Base-by-base conservation (phyloP, 2,329 filamentous ascomycete genomes). In the Cercospora sp. region DNA sequence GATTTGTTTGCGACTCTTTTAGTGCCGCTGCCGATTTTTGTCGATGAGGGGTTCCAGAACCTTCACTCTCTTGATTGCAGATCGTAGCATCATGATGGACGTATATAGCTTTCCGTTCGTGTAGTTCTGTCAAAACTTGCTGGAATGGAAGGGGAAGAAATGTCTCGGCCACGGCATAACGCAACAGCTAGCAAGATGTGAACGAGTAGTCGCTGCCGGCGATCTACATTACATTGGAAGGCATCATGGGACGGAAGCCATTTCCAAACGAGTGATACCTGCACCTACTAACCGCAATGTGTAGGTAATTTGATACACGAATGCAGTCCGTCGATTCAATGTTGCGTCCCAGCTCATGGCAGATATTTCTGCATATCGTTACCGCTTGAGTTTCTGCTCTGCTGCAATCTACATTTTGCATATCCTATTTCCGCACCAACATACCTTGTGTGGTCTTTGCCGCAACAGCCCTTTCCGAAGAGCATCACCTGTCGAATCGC, bases 401-500 rank as follows among this genome's bases (percentile, higher is more conserved):
- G 55, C 32, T 5, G 55, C 55, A 3, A 59, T 65, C 24, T 65
- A 65, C 16, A 10, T 65, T 2, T 28, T 57, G 28, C 62, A 65
- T 21, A 37, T 65, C 34, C 62, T 65, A 18, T 6, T 59, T 18
- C 62, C 53, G 8, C 62, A 65, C 30, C 62, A 65, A 16, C 53
- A 65, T 16, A 34, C 6, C 32, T 32, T 58, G 51, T 65, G 62
- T 32, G 62, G 62, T 30, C 62, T 65, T 5, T 65, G 62, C 13
- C 62, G 62, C 51, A 59, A 59, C 34, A 58, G 37, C n/a, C 62
- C 62, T 18, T 59, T 57, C 18, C 61, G 51, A 40, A 65, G 34
- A 49, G 32, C 30, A 5, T 49, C 62, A 24, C 7, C 49, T 10
- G 30, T 10, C 32, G 26, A n/a, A 7, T 37, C 18, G 55, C 10